Conservation (phyloP, 345 rosid species). For the Cochlearia excelsa region DNA sequence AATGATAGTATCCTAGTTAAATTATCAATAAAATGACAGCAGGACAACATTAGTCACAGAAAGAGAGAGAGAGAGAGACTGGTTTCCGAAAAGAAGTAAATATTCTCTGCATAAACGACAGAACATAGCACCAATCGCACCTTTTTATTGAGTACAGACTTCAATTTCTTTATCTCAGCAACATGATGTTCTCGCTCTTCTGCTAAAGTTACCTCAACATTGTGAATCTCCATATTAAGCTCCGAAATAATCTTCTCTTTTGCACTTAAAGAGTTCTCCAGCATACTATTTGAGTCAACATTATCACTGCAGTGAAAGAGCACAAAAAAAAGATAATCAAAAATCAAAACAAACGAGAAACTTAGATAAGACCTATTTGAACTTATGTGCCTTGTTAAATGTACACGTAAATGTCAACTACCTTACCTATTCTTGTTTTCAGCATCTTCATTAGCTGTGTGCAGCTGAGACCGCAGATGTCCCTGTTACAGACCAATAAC, state of each 20-base stretch:
- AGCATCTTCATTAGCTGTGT: slow-evolving; percentile 79
- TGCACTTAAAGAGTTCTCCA: slow-evolving; percentile 83
- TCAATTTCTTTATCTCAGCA: slow-evolving; percentile 74
- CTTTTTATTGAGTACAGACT: slow-evolving; percentile 66
- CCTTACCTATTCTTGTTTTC: slow-evolving; percentile 68
- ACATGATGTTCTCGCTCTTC: slow-evolving; percentile 80
- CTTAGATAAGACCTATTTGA: slow-evolving; percentile 12
- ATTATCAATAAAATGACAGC: slow-evolving; percentile 1
- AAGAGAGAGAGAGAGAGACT: background rate
- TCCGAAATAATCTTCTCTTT: slow-evolving; percentile 95
- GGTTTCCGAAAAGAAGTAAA: background rate
- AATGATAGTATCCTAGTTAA: slow-evolving; percentile 63
- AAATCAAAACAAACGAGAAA: background rate
- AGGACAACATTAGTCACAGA: slow-evolving; percentile 17
- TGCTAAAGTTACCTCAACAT: slow-evolving; percentile 69
- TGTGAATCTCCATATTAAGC: slow-evolving; percentile 89
- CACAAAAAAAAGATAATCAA: slow-evolving; percentile 4
- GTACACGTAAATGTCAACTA: slow-evolving; percentile 9
- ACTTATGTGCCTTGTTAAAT: slow-evolving; percentile 11
- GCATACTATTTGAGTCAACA: slow-evolving; percentile 69
- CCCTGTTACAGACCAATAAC: slow-evolving; percentile 52
- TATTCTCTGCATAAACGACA: background rate
- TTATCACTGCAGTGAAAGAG: slow-evolving; percentile 53
- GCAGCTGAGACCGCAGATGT: slow-evolving; percentile 73
- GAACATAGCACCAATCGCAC: slow-evolving; percentile 36